Evolutionary conservation across 108 stramenopile genomes (phyloP).

Genomic region (Cyclotella sp.): DNA sequence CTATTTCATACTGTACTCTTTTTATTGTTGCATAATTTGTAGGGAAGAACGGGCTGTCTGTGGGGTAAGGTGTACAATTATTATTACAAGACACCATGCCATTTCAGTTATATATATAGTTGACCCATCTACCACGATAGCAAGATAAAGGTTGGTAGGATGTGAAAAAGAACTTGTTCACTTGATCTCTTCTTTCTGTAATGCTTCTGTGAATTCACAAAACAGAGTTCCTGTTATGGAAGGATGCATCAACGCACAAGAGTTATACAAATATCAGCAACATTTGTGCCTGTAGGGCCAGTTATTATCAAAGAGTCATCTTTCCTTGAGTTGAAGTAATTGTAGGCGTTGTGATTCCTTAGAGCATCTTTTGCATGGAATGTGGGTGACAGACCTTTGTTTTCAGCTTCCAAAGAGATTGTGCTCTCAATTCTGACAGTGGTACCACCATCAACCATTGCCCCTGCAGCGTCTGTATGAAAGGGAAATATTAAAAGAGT

Average conservation of each 20-base stretch:
- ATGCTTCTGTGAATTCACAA: no score
- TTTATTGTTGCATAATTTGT: no score
- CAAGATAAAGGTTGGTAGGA: no score
- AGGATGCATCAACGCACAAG: slow-evolving; percentile 47
- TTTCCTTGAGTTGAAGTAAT: slow-evolving; percentile 50
- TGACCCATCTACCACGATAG: no score
- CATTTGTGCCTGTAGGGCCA: slow-evolving; percentile 89
- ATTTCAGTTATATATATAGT: no score
- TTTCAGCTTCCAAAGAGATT: neutral
- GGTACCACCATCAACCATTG: slow-evolving; percentile 79
- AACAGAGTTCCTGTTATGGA: no score
- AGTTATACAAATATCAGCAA: slow-evolving; percentile 84
- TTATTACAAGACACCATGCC: no score
- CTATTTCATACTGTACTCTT: no score
- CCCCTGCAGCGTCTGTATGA: slow-evolving; percentile 79
- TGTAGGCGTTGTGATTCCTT: slow-evolving; percentile 72
- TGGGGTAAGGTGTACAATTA: no score
- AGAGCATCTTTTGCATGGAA: slow-evolving; percentile 59
- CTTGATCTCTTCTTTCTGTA: no score
- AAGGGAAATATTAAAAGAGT: neutral
- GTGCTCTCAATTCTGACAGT: slow-evolving; percentile 34
- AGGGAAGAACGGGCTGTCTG: no score
- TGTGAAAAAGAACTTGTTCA: no score
- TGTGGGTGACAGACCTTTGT: neutral
- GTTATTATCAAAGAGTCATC: slow-evolving; percentile 66